phyloP scores from a whole-genome alignment of 495 filamentous ascomycete genomes.

The Penicillium nucicola region DNA sequence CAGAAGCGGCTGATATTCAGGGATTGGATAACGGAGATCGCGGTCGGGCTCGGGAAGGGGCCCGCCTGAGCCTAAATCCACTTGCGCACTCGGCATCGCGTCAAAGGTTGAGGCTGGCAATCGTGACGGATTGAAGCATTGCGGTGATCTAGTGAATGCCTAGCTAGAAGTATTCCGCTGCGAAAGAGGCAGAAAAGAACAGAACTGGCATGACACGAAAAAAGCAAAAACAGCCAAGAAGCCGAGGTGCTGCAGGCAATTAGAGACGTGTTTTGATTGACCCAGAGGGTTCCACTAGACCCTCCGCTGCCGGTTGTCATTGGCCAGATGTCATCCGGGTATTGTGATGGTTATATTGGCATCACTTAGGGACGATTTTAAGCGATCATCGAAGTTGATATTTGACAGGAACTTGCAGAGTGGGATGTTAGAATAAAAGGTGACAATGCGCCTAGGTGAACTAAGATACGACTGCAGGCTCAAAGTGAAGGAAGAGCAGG shows the following conservation, averaged over 20 bases:
- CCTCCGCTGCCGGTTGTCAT: too few relatives aligned
- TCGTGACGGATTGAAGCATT: not conserved
- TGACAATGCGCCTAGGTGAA: too few relatives aligned
- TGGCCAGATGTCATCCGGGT: too few relatives aligned
- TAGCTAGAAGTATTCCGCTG: too few relatives aligned
- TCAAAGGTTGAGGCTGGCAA: not conserved
- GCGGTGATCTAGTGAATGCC: not conserved
- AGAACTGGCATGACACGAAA: not conserved
- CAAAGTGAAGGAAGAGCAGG: too few relatives aligned
- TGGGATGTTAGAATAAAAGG: too few relatives aligned
- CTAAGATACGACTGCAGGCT: too few relatives aligned
- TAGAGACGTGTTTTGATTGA: not conserved
- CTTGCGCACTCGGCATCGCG: not conserved
- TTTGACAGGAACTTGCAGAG: too few relatives aligned
- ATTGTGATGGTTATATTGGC: too few relatives aligned
- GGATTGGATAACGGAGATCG: not conserved
- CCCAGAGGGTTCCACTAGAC: not conserved
- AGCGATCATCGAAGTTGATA: too few relatives aligned
- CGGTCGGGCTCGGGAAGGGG: constrained; percentile 6
- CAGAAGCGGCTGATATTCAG: constrained; percentile 6
- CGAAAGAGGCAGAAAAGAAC: not conserved
- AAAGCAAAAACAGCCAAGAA: not conserved
- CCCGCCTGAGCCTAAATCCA: not conserved
- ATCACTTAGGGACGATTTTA: too few relatives aligned
- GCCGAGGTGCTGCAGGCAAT: not conserved